Conservation (phyloP, 2,329 filamentous ascomycete genomes). For the Aaosphaeria arxii region DNA sequence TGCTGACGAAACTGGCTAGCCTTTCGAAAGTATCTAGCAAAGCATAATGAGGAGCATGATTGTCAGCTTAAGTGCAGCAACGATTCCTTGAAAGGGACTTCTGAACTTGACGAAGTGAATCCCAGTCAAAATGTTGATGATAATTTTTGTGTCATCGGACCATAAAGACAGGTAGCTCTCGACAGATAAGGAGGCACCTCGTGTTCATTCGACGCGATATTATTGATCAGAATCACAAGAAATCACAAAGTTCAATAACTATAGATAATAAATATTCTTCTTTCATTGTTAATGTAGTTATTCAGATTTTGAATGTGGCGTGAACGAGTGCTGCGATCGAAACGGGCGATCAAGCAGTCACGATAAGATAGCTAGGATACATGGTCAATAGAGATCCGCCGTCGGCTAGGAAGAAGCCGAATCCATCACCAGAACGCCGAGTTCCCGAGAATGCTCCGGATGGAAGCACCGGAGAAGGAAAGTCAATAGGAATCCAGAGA, state of each 20-base stretch:
- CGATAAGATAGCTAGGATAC: conserved; percentile 29
- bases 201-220: too few relatives aligned
- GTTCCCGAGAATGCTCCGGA: conserved; percentile 22
- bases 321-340: too few relatives aligned
- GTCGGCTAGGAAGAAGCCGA: conserved; percentile 24
- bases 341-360: conserved; percentile 31
- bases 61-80: conserved; percentile 15
- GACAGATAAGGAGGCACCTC: too few relatives aligned
- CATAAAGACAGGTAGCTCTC: too few relatives aligned
- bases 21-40: too few relatives aligned
- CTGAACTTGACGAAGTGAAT: conserved; percentile 21
- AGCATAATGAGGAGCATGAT: conserved; percentile 23
- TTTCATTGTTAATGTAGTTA: too few relatives aligned
- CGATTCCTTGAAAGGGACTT: background rate
- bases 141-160: too few relatives aligned
- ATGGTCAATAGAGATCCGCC: conserved; percentile 20
- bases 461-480: conserved; percentile 20
- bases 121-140: conserved; percentile 25
- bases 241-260: too few relatives aligned
- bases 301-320: too few relatives aligned
- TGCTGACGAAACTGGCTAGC: too few relatives aligned
- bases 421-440: conserved; percentile 32
- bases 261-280: too few relatives aligned
- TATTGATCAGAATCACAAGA: too few relatives aligned
- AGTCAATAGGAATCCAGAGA: conserved; percentile 13